Percentiles rank a stretch among this genome's conserved stretches.
Evolutionary conservation across 2,329 filamentous ascomycete genomes (phyloP).

Genomic region (Emydomyces testavorans): DNA sequence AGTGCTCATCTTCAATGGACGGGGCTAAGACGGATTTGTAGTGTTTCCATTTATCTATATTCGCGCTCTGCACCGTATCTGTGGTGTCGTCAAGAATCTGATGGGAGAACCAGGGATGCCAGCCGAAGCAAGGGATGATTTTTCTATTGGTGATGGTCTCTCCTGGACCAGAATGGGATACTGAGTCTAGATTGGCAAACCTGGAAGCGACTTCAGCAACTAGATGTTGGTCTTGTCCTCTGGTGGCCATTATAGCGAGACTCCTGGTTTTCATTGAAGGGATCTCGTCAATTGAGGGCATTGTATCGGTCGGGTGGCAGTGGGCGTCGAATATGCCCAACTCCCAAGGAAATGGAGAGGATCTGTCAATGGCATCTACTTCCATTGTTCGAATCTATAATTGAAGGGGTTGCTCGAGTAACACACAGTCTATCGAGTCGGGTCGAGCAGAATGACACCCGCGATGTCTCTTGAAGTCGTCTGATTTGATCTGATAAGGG

Average conservation of each 20-base stretch:
- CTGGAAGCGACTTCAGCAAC: constrained; percentile 30
- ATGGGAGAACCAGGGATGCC: constrained; percentile 59
- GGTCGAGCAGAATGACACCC: neutral
- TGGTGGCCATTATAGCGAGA: constrained; percentile 53
- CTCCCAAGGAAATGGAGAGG: constrained; percentile 46
- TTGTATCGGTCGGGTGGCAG: constrained; percentile 56
- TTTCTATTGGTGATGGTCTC: constrained; percentile 24
- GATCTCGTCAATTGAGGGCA: constrained; percentile 45
- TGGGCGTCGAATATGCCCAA: constrained; percentile 53
- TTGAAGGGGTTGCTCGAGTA: neutral
- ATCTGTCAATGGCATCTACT: neutral
- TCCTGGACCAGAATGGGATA: neutral
- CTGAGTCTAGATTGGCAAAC: constrained; percentile 5
- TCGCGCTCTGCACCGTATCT: constrained; percentile 1
- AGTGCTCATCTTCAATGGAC: constrained; percentile 35
- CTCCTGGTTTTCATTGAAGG: constrained; percentile 46
- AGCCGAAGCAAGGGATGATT: constrained; percentile 52
- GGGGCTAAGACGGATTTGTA: constrained; percentile 46
- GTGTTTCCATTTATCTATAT: constrained; percentile 36
- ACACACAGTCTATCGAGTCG: neutral
- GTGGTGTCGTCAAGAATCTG: constrained; percentile 45
- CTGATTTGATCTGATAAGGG: too few relatives aligned
- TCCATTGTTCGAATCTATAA: constrained; percentile 1
- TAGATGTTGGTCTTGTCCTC: constrained; percentile 49
- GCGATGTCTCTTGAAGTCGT: neutral